These are phyloP conservation scores for Guadua angustifolia DNA, from an alignment of 176 grass and related monocot genomes.

Conservation along the genomic window DNA sequence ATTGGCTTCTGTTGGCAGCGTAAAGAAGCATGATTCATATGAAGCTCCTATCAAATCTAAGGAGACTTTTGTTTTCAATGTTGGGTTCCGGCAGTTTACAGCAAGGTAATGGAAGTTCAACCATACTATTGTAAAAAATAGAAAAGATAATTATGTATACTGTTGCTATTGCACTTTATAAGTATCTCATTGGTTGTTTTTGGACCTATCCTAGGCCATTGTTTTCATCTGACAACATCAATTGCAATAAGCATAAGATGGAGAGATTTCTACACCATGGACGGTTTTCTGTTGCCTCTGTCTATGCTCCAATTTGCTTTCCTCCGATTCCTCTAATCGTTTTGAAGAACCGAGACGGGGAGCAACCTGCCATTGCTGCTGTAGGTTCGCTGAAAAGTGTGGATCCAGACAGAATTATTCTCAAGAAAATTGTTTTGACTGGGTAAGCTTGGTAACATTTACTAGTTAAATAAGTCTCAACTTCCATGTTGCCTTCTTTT, in stretches of 20 bases:
- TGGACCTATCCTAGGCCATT: slow-evolving; percentile 60
- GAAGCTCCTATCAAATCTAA: slow-evolving; percentile 92
- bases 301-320: slow-evolving; percentile 89
- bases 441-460: slow-evolving; percentile 63
- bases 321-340: slow-evolving; percentile 75
- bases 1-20: slow-evolving; percentile 50
- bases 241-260: slow-evolving; percentile 98
- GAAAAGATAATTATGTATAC: slow-evolving; percentile 15
- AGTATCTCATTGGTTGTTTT: slow-evolving; percentile 32
- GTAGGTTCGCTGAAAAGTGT: slow-evolving; percentile 82
- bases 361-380: slow-evolving; percentile 68
- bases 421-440: slow-evolving; percentile 94
- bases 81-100: slow-evolving; percentile 85
- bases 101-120: slow-evolving; percentile 67
- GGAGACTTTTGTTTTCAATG: slow-evolving; percentile 81
- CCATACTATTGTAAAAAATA: slow-evolving; percentile 11
- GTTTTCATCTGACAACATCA: slow-evolving; percentile 90
- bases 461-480: neutral
- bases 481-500: neutral
- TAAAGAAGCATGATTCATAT: slow-evolving; percentile 93
- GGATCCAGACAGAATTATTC: slow-evolving; percentile 80
- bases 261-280: slow-evolving; percentile 95
- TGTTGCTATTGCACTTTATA: slow-evolving; percentile 32
- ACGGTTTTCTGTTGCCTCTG: slow-evolving; percentile 81
- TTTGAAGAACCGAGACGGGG: slow-evolving; percentile 69